Percentiles rank a stretch among this genome's conserved stretches.
Conservation (phyloP, 345 rosid genomes). For the Capsella bursapastoris region DNA sequence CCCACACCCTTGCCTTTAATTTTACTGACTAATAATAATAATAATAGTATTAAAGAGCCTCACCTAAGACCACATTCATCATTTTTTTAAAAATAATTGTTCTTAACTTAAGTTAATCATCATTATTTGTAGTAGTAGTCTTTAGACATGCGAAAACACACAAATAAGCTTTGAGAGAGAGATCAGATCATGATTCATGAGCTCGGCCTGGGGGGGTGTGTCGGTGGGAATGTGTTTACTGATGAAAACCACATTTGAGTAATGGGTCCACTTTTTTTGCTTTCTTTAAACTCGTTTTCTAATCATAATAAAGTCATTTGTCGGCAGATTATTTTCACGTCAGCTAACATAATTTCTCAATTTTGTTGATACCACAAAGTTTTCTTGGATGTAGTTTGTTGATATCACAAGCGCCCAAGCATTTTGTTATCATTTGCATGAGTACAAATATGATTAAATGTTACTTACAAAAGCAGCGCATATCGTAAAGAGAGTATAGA, state of each 20-base stretch:
- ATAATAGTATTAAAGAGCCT: not conserved
- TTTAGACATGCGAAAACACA: conserved; percentile 31
- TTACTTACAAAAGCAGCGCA: not conserved
- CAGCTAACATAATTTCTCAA: conserved; percentile 9
- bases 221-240: conserved; percentile 37
- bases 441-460: not conserved
- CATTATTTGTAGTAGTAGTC: conserved; percentile 8
- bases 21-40: no score
- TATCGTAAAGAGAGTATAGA: no score
- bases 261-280: conserved; percentile 23
- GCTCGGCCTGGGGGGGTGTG: not conserved
- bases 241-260: conserved; percentile 30
- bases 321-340: conserved; percentile 36
- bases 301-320: conserved; percentile 30
- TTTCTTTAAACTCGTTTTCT: conserved; percentile 6
- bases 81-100: not conserved
- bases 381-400: not conserved
- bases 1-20: conserved; percentile 31
- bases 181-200: not conserved
- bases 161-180: conserved; percentile 26
- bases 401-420: not conserved
- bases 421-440: not conserved
- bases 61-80: conserved; percentile 41
- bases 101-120: conserved; percentile 10
- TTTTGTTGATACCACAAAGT: not conserved